Evolutionary conservation across 148 eudicot genomes (phyloP).

Genomic region (Agrostemma githago): DNA sequence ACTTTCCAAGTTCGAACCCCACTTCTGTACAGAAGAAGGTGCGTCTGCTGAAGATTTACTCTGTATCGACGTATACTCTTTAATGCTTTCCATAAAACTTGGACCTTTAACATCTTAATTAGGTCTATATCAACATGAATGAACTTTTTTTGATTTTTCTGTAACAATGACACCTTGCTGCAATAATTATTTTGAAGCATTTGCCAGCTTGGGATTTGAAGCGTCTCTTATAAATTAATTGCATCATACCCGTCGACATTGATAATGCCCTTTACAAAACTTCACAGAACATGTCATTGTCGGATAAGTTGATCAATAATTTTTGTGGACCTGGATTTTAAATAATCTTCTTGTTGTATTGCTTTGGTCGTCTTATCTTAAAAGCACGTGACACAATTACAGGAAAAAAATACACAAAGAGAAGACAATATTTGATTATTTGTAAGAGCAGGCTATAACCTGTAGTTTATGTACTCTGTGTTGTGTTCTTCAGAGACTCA

Average conservation of each 20-base stretch:
- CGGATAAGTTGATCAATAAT: not conserved
- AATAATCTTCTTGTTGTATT: not conserved
- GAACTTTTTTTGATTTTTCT: not conserved
- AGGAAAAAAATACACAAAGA: not conserved
- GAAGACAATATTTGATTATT: not conserved
- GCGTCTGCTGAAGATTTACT: constrained; percentile 7
- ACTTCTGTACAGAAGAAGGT: constrained; percentile 21
- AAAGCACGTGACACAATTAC: not conserved
- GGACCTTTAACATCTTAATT: constrained; percentile 13
- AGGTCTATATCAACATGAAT: constrained; percentile 12
- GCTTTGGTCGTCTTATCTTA: not conserved
- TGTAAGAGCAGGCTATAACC: not conserved
- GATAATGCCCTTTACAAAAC: not conserved
- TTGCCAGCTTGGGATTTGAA: not conserved
- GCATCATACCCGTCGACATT: not conserved
- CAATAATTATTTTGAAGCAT: constrained; percentile 18
- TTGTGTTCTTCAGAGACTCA: constrained; percentile 34
- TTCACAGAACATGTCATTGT: not conserved
- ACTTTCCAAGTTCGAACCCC: constrained; percentile 2
- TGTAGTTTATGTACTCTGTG: constrained; percentile 16
- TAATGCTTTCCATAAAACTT: not conserved
- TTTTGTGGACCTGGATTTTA: not conserved
- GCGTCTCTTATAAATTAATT: not conserved
- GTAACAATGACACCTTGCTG: constrained; percentile 20
- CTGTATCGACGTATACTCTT: not conserved